A percentile compares a stretch with the other conserved stretches of the same genome.
These are phyloP conservation scores for Kluyveromyces aestuarii DNA, from an alignment of 805 yeast species.

Conservation along the genomic window DNA sequence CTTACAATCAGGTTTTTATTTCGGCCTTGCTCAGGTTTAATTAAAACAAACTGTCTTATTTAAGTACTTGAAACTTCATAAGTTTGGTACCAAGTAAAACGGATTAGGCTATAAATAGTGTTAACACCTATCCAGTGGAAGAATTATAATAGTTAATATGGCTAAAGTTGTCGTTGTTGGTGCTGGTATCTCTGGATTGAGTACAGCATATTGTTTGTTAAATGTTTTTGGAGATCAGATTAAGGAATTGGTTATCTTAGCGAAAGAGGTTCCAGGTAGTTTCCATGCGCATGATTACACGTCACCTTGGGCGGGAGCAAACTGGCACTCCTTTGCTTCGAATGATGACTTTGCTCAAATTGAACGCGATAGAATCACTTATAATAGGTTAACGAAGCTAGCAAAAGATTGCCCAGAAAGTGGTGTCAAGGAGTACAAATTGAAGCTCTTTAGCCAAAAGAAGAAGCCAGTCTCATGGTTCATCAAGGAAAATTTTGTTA, in stretches of 20 bases:
- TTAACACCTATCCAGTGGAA: too few species aligned
- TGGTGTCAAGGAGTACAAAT: constrained; percentile 33
- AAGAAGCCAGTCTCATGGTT: constrained; percentile 41
- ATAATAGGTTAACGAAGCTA: constrained; percentile 36
- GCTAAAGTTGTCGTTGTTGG: constrained; percentile 70
- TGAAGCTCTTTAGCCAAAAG: constrained; percentile 10
- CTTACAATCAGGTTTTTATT: too few species aligned
- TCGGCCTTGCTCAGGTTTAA: too few species aligned
- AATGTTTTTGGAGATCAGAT: constrained; percentile 29
- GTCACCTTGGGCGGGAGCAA: constrained; percentile 67
- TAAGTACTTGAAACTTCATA: too few species aligned
- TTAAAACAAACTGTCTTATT: too few species aligned
- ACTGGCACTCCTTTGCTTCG: constrained; percentile 55
- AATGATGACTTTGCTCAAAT: constrained; percentile 31
- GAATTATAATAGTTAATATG: constrained; percentile 33
- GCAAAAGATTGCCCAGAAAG: constrained; percentile 39
- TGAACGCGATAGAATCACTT: constrained; percentile 40
- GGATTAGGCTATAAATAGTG: too few species aligned
- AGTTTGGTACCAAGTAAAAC: too few species aligned
- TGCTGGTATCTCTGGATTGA: constrained; percentile 64
- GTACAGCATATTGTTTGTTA: constrained; percentile 38
- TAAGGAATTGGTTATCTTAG: constrained; percentile 32
- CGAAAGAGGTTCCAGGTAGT: constrained; percentile 49
- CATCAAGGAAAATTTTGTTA: constrained; percentile 28
- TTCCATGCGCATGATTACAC: constrained; percentile 41